Evolutionary conservation across 108 stramenopile genomes (phyloP).

Genomic region (Skeletonema tropicum): DNA sequence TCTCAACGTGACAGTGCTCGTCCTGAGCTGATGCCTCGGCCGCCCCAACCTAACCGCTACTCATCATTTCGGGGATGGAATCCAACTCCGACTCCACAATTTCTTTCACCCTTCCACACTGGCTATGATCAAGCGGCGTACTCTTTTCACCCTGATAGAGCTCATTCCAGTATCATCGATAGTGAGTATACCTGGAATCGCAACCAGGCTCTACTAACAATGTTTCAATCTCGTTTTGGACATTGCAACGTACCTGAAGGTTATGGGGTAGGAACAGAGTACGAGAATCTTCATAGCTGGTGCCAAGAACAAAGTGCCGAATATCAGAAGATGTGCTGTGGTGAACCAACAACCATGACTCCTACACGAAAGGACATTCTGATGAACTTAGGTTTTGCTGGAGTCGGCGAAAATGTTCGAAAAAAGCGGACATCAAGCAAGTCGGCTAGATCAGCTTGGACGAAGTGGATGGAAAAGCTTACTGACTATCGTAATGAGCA

Average conservation of each 20-base stretch:
- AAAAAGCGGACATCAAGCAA: not conserved
- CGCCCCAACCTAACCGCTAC: not conserved
- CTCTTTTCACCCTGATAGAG: not conserved
- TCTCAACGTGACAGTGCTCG: conserved; percentile 10
- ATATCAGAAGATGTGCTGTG: conserved; percentile 28
- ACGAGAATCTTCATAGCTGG: conserved; percentile 38
- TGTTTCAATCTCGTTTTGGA: conserved; percentile 35
- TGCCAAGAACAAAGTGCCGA: conserved; percentile 23
- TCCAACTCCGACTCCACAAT: conserved; percentile 4
- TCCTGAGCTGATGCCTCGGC: conserved; percentile 13
- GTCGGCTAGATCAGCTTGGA: conserved; percentile 5
- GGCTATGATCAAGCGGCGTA: not conserved
- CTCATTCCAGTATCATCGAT: not conserved
- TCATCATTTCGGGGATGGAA: not conserved
- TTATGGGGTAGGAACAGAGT: conserved; percentile 44
- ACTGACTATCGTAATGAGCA: conserved; percentile 18
- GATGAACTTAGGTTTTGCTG: conserved; percentile 23
- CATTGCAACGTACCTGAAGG: conserved; percentile 41
- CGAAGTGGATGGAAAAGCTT: conserved; percentile 16
- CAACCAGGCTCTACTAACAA: conserved; percentile 25
- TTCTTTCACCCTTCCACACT: not conserved
- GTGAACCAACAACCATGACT: conserved; percentile 26
- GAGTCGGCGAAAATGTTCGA: not conserved
- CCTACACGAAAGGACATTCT: conserved; percentile 17
- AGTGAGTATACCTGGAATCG: conserved; percentile 18